Conservation (phyloP, 805 yeast species). For the Teunomyces funiuensis region DNA sequence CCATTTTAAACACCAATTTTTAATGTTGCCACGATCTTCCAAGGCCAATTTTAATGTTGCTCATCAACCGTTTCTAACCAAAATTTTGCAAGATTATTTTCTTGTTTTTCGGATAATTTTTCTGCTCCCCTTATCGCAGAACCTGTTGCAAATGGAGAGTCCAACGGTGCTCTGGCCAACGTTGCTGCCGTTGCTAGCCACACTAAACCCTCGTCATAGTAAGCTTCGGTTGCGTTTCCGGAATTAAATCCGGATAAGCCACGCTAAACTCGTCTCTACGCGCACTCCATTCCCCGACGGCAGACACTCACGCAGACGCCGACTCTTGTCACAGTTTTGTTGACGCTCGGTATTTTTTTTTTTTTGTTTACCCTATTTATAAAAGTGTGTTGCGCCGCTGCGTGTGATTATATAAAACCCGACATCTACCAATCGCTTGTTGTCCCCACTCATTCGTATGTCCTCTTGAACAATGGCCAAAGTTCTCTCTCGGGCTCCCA, state of each 20-base stretch:
- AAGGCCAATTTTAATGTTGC: no score
- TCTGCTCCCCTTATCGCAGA: not conserved
- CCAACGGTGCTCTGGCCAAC: not conserved
- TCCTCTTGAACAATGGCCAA: slow-evolving; percentile 14
- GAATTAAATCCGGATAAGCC: no score
- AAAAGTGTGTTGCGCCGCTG: not conserved
- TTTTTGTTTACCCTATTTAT: not conserved
- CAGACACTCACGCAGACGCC: no score
- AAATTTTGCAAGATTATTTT: no score
- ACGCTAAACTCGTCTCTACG: no score
- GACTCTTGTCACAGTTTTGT: not conserved
- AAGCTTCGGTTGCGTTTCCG: no score
- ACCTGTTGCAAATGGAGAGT: not conserved
- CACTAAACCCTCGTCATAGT: no score
- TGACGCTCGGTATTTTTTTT: not conserved
- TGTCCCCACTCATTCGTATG: not conserved
- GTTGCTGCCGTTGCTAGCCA: not conserved
- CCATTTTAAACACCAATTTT: no score
- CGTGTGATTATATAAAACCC: not conserved
- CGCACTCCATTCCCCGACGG: no score
- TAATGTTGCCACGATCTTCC: no score
- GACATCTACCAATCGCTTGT: no score
- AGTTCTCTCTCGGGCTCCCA: slow-evolving; percentile 18
- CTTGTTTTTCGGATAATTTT: not conserved
- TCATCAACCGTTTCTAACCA: no score